Percentiles rank a stretch among this genome's conserved stretches.
phyloP scores from a whole-genome alignment of 345 rosid species.

The Orychophragmus violaceus region DNA sequence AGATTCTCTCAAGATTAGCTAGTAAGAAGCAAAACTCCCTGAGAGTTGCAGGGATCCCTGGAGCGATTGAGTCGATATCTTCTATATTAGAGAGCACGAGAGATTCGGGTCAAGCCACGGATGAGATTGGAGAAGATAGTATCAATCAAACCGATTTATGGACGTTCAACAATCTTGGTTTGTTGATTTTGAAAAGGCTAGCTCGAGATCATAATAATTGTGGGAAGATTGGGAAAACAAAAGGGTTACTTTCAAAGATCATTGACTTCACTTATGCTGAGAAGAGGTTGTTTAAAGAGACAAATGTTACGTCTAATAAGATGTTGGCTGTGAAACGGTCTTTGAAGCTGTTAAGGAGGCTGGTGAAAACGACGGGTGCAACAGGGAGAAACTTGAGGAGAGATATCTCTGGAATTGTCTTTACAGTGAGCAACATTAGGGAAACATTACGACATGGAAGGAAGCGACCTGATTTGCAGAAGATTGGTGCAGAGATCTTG shows the following conservation, averaged over 20 bases:
- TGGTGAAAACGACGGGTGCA: conserved; percentile 63
- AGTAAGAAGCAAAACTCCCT: conserved; percentile 75
- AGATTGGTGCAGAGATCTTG: conserved; percentile 60
- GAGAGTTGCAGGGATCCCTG: conserved; percentile 74
- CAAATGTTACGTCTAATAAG: conserved; percentile 34
- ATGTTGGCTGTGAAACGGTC: conserved; percentile 65
- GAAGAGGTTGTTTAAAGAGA: conserved; percentile 37
- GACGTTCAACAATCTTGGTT: conserved; percentile 75
- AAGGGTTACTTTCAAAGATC: conserved; percentile 84
- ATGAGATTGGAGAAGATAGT: conserved; percentile 66
- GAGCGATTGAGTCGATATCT: conserved; percentile 89
- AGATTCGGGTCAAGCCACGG: conserved; percentile 42
- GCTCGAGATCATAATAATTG: conserved; percentile 85
- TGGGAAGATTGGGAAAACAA: conserved; percentile 77
- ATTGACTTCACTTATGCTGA: conserved; percentile 72
- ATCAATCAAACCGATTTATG: conserved; percentile 40
- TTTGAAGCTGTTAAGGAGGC: conserved; percentile 71
- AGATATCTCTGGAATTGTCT: conserved; percentile 71
- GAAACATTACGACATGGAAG: conserved; percentile 60
- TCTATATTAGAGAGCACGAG: conserved; percentile 63
- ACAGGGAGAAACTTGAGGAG: conserved; percentile 66
- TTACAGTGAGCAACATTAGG: conserved; percentile 77
- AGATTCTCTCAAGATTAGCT: conserved; percentile 63
- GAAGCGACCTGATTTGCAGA: conserved; percentile 53
- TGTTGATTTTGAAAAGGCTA: conserved; percentile 65